phyloP scores from a whole-genome alignment of 192 early-diverging fungal species.

The Backusella mclennaniae region DNA sequence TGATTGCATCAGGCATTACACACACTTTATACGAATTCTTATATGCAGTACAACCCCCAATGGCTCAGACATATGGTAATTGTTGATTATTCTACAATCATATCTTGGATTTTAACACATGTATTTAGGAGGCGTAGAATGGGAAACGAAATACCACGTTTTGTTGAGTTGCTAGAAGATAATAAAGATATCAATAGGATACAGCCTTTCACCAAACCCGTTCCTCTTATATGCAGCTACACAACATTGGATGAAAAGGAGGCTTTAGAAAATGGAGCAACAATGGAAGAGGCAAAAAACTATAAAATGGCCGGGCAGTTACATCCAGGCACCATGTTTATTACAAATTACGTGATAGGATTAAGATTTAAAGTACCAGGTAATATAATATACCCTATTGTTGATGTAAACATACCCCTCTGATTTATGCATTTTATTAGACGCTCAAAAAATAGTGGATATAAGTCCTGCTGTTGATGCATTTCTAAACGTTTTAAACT shows the following conservation, averaged over 20 bases:
- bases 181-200: not conserved
- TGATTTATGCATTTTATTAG: not conserved
- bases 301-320: not conserved
- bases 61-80: conserved; percentile 29
- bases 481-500: not conserved
- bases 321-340: conserved; percentile 17
- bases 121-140: conserved; percentile 22
- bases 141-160: conserved; percentile 10
- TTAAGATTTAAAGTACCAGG: not conserved
- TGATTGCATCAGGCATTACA: conserved; percentile 9
- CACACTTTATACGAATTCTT: conserved; percentile 20
- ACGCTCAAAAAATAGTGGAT: not conserved
- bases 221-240: not conserved
- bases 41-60: conserved; percentile 9
- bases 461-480: not conserved
- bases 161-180: conserved; percentile 15
- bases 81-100: not conserved
- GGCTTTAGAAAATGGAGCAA: conserved; percentile 3
- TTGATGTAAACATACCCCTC: not conserved
- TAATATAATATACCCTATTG: not conserved
- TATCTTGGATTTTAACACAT: not conserved
- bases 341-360: conserved; percentile 22
- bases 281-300: not conserved
- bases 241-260: conserved; percentile 11
- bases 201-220: conserved; percentile 10